A percentile compares a stretch with the other conserved stretches of the same genome.
Conservation (phyloP, 768 basidiomycete species). For the Piloderma croceum region DNA sequence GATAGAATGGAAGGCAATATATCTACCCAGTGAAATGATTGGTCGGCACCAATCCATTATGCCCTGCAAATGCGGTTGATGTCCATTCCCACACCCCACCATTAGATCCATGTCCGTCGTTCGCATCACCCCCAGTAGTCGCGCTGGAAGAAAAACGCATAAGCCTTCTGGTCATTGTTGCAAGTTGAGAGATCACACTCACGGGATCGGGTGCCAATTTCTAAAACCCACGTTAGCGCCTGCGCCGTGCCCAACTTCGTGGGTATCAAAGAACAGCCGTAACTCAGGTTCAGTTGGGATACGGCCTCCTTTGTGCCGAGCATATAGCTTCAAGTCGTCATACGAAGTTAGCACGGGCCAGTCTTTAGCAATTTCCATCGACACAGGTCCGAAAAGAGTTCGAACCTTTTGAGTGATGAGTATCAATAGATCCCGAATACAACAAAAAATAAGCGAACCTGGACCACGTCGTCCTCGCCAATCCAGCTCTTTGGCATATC, state of each 20-base stretch:
- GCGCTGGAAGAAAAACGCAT: constrained; percentile 39
- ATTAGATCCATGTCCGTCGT: constrained; percentile 60
- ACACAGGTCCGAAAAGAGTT: constrained; percentile 74
- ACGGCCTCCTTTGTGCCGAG: constrained; percentile 70
- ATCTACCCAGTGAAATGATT: constrained; percentile 71
- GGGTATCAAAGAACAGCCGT: constrained; percentile 64
- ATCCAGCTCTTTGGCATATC: constrained; percentile 72
- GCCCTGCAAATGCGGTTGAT: constrained; percentile 55
- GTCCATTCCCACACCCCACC: constrained; percentile 98
- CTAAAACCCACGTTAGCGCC: constrained; percentile 76
- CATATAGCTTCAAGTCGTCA: constrained; percentile 65
- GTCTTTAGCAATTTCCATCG: constrained; percentile 58
- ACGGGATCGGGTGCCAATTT: constrained; percentile 86
- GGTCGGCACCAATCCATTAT: constrained; percentile 68
- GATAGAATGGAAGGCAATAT: background rate
- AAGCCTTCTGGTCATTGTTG: too few relatives aligned
- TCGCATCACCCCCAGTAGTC: constrained; percentile 45
- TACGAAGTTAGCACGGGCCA: constrained; percentile 87
- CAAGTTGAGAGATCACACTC: too few relatives aligned
- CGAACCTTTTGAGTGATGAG: constrained; percentile 41
- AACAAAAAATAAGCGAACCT: constrained; percentile 27
- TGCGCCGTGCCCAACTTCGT: constrained; percentile 59
- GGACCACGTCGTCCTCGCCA: constrained; percentile 38
- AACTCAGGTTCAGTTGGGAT: constrained; percentile 82
- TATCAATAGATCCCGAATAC: background rate